Evolutionary conservation across 768 basidiomycete species (phyloP).

Genomic region (Leccinum subgranulosum): DNA sequence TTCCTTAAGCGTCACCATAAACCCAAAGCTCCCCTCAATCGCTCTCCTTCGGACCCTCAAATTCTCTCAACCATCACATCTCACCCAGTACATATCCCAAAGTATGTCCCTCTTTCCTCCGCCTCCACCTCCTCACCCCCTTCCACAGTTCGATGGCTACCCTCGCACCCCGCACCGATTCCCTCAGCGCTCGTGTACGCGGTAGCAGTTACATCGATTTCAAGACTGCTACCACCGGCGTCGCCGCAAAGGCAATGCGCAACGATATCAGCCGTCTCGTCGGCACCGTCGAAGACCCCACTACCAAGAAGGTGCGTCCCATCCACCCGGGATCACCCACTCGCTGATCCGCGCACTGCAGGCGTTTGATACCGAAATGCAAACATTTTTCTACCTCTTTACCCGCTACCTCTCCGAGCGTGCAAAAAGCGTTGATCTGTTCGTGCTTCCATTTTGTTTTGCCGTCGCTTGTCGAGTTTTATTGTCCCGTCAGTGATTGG

Average conservation of each 20-base stretch:
- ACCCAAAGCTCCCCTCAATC: constrained; percentile 42
- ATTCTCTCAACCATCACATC: constrained; percentile 64
- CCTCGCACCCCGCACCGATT: constrained; percentile 59
- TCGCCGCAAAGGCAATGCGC: constrained; percentile 95
- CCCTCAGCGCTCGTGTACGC: constrained; percentile 68
- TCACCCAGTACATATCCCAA: constrained; percentile 54
- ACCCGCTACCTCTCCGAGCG: constrained; percentile 75
- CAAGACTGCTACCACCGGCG: constrained; percentile 95
- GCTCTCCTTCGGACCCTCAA: constrained; percentile 49
- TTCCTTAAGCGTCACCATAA: constrained; percentile 64
- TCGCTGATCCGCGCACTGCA: constrained; percentile 29
- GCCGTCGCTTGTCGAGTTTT: not conserved
- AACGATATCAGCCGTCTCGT: constrained; percentile 97
- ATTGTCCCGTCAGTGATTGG: constrained; percentile 29
- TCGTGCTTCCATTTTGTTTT: constrained; percentile 31
- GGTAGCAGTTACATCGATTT: constrained; percentile 88
- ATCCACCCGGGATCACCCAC: constrained; percentile 1
- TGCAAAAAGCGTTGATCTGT: constrained; percentile 69
- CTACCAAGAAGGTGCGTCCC: constrained; percentile 71
- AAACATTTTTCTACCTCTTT: constrained; percentile 79
- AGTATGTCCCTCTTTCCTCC: constrained; percentile 22
- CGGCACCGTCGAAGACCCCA: constrained; percentile 72
- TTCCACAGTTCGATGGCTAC: constrained; percentile 52
- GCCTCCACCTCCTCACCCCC: constrained; percentile 9
- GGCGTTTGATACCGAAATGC: constrained; percentile 81